A percentile compares a stretch with the other conserved stretches of the same genome.
phyloP scores from a whole-genome alignment of 1,284 basidiomycete species.

The Pisolithus thermaeus region DNA sequence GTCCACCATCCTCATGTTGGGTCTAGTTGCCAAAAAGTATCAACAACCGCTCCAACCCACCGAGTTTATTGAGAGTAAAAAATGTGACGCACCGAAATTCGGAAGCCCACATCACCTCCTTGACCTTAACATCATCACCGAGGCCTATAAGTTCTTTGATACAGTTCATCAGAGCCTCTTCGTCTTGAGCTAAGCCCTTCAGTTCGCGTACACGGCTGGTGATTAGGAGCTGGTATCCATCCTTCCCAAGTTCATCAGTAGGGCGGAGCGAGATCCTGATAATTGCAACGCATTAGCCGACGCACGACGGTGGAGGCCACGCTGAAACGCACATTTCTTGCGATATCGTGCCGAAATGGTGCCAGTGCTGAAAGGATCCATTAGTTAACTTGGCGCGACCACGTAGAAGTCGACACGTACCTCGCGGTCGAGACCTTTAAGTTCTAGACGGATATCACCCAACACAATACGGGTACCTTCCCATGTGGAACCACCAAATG shows the following conservation, averaged over 20 bases:
- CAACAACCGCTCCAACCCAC: no score
- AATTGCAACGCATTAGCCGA: background rate
- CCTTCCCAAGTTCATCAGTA: slow-evolving; percentile 15
- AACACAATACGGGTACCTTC: slow-evolving; percentile 29
- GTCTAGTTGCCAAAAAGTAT: slow-evolving; percentile 9
- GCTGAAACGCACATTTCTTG: slow-evolving; percentile 6
- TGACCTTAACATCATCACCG: slow-evolving; percentile 11
- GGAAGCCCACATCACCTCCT: slow-evolving; percentile 9
- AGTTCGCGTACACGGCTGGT: slow-evolving; percentile 22
- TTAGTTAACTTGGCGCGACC: background rate
- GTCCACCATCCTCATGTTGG: slow-evolving; percentile 25
- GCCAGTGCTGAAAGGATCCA: slow-evolving; percentile 23
- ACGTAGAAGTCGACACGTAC: slow-evolving; percentile 19
- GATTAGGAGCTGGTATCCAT: slow-evolving; percentile 32
- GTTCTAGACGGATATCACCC: slow-evolving; percentile 35
- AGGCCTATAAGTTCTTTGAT: slow-evolving; percentile 12
- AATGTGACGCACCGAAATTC: slow-evolving; percentile 21
- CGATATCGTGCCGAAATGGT: slow-evolving; percentile 21
- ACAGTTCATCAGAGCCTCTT: slow-evolving; percentile 10
- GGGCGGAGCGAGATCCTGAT: slow-evolving; percentile 13
- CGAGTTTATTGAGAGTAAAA: background rate
- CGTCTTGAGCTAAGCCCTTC: slow-evolving; percentile 21
- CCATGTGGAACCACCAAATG: slow-evolving; percentile 41
- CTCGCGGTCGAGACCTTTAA: slow-evolving; percentile 27
- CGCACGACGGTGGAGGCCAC: background rate